phyloP scores from a whole-genome alignment of 2,329 filamentous ascomycete species.

The Fusarium keratoplasticum region DNA sequence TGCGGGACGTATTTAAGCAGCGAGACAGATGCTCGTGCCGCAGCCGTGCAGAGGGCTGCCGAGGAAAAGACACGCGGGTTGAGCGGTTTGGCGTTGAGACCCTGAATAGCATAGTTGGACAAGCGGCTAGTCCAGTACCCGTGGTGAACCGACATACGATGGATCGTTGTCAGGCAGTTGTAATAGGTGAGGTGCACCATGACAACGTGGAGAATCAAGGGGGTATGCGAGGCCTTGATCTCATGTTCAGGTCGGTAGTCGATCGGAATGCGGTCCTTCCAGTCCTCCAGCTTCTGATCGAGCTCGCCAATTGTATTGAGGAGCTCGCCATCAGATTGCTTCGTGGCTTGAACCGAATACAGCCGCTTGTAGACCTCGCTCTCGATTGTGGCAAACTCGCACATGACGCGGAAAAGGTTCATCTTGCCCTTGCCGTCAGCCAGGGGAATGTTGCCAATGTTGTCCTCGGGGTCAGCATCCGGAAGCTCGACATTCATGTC shows the following conservation, averaged over 20 bases:
- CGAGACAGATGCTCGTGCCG: conserved; percentile 91
- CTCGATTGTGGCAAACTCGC: conserved; percentile 90
- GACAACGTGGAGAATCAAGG: conserved; percentile 93
- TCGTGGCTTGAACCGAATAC: conserved; percentile 92
- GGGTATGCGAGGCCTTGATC: conserved; percentile 92
- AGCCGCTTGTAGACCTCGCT: conserved; percentile 93
- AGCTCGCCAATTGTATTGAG: conserved; percentile 96
- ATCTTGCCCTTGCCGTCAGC: conserved; percentile 91
- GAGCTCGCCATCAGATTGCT: conserved; percentile 91
- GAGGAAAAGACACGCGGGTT: conserved; percentile 97
- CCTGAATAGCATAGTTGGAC: conserved; percentile 95
- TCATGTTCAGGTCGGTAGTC: conserved; percentile 98
- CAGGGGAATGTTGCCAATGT: conserved; percentile 93
- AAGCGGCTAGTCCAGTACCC: conserved; percentile 97
- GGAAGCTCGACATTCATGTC: conserved; percentile 96
- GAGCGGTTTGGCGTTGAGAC: conserved; percentile 87
- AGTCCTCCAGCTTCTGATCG: conserved; percentile 88
- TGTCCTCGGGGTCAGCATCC: conserved; percentile 88
- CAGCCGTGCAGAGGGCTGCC: conserved; percentile 90
- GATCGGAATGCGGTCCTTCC: conserved; percentile 95
- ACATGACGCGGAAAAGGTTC: conserved; percentile 95
- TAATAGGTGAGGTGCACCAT: conserved; percentile 97
- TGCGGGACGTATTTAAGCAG: conserved; percentile 96
- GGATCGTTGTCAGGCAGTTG: conserved; percentile 96
- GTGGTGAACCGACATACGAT: conserved; percentile 98